These are phyloP conservation scores for Nannizziopsis barbatae DNA, from an alignment of 2,329 filamentous ascomycete species.

Conservation along the genomic window DNA sequence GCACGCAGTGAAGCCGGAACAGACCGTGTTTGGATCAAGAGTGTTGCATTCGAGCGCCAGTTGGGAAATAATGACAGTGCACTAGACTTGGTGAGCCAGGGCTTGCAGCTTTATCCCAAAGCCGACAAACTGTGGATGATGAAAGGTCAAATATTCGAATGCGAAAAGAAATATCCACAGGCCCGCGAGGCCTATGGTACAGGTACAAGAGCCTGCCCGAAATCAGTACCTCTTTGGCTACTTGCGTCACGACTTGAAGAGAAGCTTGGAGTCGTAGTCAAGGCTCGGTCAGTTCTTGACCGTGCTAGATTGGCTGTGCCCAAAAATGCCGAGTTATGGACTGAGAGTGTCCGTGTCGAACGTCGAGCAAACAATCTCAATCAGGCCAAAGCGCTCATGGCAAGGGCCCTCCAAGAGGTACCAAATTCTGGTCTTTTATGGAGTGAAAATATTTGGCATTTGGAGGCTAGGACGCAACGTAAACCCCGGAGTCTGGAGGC, in stretches of 20 bases:
- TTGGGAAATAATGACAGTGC: slow-evolving; percentile 67
- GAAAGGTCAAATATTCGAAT: slow-evolving; percentile 95
- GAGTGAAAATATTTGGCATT: slow-evolving; percentile 89
- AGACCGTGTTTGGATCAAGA: slow-evolving; percentile 95
- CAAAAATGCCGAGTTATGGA: slow-evolving; percentile 75
- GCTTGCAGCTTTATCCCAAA: slow-evolving; percentile 72
- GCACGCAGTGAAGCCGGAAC: slow-evolving; percentile 84
- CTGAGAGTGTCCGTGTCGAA: slow-evolving; percentile 87
- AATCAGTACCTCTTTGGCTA: slow-evolving; percentile 79
- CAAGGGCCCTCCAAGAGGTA: slow-evolving; percentile 80
- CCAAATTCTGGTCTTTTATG: slow-evolving; percentile 79
- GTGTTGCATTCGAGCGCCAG: slow-evolving; percentile 83
- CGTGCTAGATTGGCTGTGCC: slow-evolving; percentile 78
- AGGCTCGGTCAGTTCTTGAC: slow-evolving; percentile 87
- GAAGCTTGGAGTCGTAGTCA: slow-evolving; percentile 68
- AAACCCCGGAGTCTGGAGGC: slow-evolving; percentile 86
- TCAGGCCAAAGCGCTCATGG: slow-evolving; percentile 87
- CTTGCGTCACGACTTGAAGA: slow-evolving; percentile 84
- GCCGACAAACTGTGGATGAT: slow-evolving; percentile 93
- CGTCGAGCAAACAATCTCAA: slow-evolving; percentile 62
- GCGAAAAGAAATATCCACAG: slow-evolving; percentile 64
- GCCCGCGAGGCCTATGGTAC: slow-evolving; percentile 82
- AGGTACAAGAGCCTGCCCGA: slow-evolving; percentile 75
- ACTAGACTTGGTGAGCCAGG: slow-evolving; percentile 76
- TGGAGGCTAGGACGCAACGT: slow-evolving; percentile 82